A percentile compares a stretch with the other conserved stretches of the same genome.
Conservation (phyloP, 2,329 filamentous ascomycete genomes). For the Beauveria sp. region DNA sequence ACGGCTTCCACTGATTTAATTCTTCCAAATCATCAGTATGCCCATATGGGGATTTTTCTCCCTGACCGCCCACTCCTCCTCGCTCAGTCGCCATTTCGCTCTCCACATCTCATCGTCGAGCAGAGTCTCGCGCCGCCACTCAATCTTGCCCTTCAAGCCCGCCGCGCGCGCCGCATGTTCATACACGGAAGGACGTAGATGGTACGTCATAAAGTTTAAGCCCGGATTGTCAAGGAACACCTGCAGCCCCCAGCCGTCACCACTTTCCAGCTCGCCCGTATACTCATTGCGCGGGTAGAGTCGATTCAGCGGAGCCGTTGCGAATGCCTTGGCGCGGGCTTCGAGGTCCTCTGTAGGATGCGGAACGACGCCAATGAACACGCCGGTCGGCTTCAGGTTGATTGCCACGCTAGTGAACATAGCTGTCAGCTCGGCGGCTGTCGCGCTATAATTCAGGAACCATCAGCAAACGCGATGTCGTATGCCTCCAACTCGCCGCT, state of each 20-base stretch:
- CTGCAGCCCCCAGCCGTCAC: not conserved
- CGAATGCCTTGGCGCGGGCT: not conserved
- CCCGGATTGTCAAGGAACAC: not conserved
- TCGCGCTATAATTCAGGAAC: constrained; percentile 11
- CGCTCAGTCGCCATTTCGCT: not conserved
- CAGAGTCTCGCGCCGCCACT: not conserved
- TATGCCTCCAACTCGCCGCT: not conserved
- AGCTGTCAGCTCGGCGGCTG: not conserved
- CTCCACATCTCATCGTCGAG: not conserved
- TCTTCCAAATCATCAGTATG: not conserved
- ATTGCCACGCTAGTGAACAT: constrained; percentile 12
- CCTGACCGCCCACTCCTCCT: not conserved
- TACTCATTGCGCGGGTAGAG: not conserved
- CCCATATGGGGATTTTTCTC: not conserved
- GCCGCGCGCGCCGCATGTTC: constrained; percentile 11
- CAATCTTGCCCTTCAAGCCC: constrained; percentile 8
- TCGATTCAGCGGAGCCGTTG: not conserved
- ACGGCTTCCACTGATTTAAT: not conserved
- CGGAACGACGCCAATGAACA: constrained; percentile 11
- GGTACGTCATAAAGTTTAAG: constrained; percentile 8
- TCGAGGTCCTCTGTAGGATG: constrained; percentile 7
- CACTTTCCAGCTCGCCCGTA: not conserved
- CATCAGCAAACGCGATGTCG: constrained; percentile 7
- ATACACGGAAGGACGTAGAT: constrained; percentile 10
- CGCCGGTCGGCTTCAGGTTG: constrained; percentile 12